Base-by-base conservation (phyloP, 345 rosid species). In the Camelina neglecta region DNA sequence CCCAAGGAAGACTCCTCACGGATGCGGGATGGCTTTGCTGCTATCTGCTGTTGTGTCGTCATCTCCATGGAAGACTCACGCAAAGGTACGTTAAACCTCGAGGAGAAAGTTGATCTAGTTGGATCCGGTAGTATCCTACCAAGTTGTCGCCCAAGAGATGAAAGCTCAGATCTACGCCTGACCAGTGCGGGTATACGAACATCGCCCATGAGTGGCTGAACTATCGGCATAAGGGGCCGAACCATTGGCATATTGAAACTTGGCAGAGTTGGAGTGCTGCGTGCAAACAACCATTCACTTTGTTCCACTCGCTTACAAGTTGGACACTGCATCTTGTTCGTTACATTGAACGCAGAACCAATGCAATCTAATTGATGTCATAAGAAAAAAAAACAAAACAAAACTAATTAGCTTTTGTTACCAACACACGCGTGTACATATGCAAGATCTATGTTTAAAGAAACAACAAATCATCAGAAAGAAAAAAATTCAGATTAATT, bases 221-320 rank as follows among this genome's bases (percentile, higher is more conserved):
- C 23, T 26, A 26, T 26, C 29, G 29, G 29, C 29, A n/a, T n/a
- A n/a, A n/a, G n/a, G n/a, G 54, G 53, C 23, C 16, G 53, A 48
- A 48, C 23, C 3, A 26, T 26, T 4, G 29, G 29, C 29, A 26
- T 26, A 26, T 26, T 26, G 29, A 26, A 26, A 26, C 29, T 26
- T 26, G 29, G 29, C 29, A 7, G 60, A 55, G 4, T 55, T 55
- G 36, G 60, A 55, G 36, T 15, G 8, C 60, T 29, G 13, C 16
- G 60, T 31, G 31, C 69, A 65, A 26, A 33, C 45, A 51, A 36
- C 59, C 60, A 67, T 18, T 10, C 20, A 67, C 48, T 59, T 33
- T 50, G 60, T 35, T 67, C 71, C 2, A 51, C 13, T 10, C 48
- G 54, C 21, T 49, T 50, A 67, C 71, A 67, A 11, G 8, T 7